These are phyloP conservation scores for Loxodes magnus DNA, from an alignment of 73 alveolate genomes.

Conservation along the genomic window DNA sequence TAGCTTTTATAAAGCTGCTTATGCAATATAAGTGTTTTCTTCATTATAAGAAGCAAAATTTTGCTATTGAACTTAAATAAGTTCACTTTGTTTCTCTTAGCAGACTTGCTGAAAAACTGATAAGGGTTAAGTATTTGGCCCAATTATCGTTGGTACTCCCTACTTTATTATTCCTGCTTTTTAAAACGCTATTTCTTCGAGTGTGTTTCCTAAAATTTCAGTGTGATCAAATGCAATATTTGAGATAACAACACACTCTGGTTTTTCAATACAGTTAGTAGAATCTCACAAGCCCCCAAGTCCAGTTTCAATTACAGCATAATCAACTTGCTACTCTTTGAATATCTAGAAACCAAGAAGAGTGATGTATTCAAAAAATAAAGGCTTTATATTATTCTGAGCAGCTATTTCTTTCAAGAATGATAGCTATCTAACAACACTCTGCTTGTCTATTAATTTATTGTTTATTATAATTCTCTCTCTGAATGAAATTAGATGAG, in stretches of 20 bases:
- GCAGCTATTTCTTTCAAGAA: conserved; percentile 19
- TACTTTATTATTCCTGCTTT: conserved; percentile 72
- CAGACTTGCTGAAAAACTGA: conserved; percentile 4
- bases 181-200: conserved; percentile 50
- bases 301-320: conserved; percentile 72
- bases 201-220: conserved; percentile 59
- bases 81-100: conserved; percentile 7
- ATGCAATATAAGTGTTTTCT: conserved; percentile 4
- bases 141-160: conserved; percentile 43
- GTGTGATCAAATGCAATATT: conserved; percentile 75
- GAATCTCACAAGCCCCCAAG: conserved; percentile 78
- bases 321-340: conserved; percentile 44
- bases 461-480: conserved; percentile 53
- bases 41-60: conserved; percentile 12
- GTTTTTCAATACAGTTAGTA: conserved; percentile 48
- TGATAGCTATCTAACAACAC: conserved; percentile 21
- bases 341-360: conserved; percentile 41
- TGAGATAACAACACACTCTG: conserved; percentile 56
- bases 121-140: conserved; percentile 44
- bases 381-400: conserved; percentile 18
- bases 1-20: conserved; percentile 7
- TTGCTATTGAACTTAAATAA: conserved; percentile 8
- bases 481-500: conserved; percentile 59
- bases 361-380: conserved; percentile 32
- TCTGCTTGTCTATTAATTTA: conserved; percentile 38